A percentile compares a stretch with the other conserved stretches of the same genome.
Conservation (phyloP, 345 rosid genomes). For the Anacardium occidentale region DNA sequence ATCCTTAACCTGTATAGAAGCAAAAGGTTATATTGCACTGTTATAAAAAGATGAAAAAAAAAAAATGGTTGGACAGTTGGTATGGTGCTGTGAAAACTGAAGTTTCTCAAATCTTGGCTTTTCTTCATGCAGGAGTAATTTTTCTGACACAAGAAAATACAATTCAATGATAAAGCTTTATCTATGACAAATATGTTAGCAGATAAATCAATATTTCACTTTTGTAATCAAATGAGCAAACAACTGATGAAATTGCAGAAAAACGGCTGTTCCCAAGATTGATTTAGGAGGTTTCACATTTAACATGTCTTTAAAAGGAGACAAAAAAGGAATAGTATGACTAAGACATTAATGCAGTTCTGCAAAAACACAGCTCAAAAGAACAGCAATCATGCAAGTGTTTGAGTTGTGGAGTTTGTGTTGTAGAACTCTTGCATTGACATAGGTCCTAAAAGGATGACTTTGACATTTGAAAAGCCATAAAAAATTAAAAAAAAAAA, state of each 20-base stretch:
- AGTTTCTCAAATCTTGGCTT: background rate
- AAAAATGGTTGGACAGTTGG: background rate
- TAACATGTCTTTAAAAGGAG: background rate
- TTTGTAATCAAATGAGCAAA: background rate
- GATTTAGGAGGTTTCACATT: background rate
- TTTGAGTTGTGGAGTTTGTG: background rate
- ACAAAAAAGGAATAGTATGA: background rate
- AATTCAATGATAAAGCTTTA: background rate
- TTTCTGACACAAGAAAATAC: background rate
- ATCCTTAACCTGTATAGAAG: conserved; percentile 73
- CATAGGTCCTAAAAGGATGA: background rate
- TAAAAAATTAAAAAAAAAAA: too few species aligned
- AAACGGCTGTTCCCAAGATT: background rate
- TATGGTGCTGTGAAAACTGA: background rate
- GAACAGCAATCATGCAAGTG: background rate
- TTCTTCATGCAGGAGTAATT: background rate
- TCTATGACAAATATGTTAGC: background rate
- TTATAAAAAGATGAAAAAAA: conserved; percentile 2
- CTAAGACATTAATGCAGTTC: background rate
- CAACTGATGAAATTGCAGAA: background rate
- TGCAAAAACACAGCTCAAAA: background rate
- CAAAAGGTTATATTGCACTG: conserved; percentile 13
- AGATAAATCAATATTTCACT: background rate
- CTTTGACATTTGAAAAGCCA: background rate
- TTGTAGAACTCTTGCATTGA: background rate